A percentile compares a stretch with the other conserved stretches of the same genome.
Conservation (phyloP, 148 eudicot species). For the Agrostemma githago region DNA sequence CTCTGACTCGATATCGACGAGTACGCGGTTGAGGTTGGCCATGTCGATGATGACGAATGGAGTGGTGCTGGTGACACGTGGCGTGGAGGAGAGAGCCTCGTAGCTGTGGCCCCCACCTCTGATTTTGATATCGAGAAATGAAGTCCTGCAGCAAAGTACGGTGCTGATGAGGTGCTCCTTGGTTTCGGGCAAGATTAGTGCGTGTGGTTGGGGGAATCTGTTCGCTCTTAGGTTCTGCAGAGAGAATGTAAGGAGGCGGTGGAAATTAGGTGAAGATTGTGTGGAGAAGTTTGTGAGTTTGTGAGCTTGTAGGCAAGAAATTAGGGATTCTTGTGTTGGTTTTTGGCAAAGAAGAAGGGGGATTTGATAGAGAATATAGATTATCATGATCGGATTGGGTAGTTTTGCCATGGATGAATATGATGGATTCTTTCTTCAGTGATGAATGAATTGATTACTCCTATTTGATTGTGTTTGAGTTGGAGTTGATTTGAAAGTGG, state of each 20-base stretch:
- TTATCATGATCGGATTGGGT: not conserved
- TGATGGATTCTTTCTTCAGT: no score
- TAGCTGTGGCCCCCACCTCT: conserved; percentile 72
- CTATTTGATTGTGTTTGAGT: not conserved
- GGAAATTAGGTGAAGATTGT: conserved; percentile 26
- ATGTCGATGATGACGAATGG: conserved; percentile 53
- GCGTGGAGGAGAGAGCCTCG: conserved; percentile 50
- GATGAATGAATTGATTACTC: no score
- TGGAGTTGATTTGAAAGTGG: not conserved
- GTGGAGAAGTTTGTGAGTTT: conserved; percentile 43
- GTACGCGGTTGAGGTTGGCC: conserved; percentile 32
- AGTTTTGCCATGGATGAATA: conserved; percentile 13
- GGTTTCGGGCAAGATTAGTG: conserved; percentile 45
- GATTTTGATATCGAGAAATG: conserved; percentile 35
- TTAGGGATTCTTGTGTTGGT: conserved; percentile 7
- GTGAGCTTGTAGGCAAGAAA: conserved; percentile 34
- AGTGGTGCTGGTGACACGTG: conserved; percentile 19
- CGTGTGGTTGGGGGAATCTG: conserved; percentile 23
- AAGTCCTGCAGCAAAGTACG: conserved; percentile 34
- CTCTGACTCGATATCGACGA: conserved; percentile 26
- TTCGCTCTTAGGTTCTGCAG: conserved; percentile 49
- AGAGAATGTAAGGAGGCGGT: conserved; percentile 41
- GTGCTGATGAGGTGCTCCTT: conserved; percentile 35
- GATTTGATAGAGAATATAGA: not conserved
- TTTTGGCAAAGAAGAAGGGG: not conserved